Conservation (phyloP, 768 basidiomycete species). For the Tulasnella sp. region DNA sequence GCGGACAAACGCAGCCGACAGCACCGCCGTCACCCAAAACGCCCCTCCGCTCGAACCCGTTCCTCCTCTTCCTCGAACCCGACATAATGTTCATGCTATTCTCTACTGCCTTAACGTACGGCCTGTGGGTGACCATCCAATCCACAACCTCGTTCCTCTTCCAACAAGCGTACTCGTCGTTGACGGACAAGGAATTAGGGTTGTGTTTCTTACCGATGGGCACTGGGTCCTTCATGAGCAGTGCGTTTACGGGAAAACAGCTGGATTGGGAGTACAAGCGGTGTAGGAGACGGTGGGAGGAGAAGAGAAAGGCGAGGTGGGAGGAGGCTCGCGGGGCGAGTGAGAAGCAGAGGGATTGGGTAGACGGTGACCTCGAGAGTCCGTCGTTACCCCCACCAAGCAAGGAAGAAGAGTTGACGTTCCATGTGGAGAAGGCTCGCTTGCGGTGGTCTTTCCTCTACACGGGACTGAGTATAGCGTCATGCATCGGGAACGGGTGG, state of each 20-base stretch:
- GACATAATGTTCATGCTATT: conserved; percentile 50
- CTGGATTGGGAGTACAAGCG: conserved; percentile 58
- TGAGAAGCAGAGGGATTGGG: background rate
- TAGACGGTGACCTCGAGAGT: background rate
- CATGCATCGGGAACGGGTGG: conserved; percentile 29
- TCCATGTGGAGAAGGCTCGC: conserved; percentile 30
- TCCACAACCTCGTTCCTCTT: conserved; percentile 59
- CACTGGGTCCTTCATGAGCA: conserved; percentile 58
- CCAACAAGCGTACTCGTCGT: conserved; percentile 43
- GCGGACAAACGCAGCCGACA: background rate
- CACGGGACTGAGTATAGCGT: conserved; percentile 20
- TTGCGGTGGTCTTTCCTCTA: conserved; percentile 21
- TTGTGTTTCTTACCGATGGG: conserved; percentile 73
- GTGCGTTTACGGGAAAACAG: conserved; percentile 49
- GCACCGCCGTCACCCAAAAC: background rate
- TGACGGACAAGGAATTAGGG: conserved; percentile 54
- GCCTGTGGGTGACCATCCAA: conserved; percentile 46
- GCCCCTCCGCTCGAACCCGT: conserved; percentile 30
- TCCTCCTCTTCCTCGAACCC: conserved; percentile 30
- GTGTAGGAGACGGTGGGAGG: conserved; percentile 23
- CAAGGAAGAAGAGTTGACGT: conserved; percentile 23
- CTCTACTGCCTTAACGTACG: conserved; percentile 45
- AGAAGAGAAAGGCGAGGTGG: conserved; percentile 27
- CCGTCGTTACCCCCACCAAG: background rate
- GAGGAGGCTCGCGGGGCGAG: background rate